These are phyloP conservation scores for Vigna radiata DNA, from an alignment of 306 rosid species.

Conservation along the genomic window DNA sequence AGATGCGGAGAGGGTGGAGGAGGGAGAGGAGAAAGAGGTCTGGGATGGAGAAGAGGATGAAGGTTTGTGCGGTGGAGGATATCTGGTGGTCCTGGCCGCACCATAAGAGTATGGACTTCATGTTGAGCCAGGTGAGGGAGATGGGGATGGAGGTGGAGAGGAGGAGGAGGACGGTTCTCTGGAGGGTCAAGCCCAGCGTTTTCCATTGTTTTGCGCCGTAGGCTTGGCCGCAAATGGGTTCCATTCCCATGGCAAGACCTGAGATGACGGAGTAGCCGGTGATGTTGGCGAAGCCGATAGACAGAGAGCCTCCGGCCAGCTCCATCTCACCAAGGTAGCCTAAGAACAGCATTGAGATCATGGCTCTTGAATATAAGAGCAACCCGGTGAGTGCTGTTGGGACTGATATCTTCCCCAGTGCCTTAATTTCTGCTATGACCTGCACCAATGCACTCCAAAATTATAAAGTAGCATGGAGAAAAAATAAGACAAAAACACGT, in stretches of 20 bases:
- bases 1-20: slow-evolving; percentile 88
- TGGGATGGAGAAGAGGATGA: slow-evolving; percentile 79
- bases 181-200: slow-evolving; percentile 80
- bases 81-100: slow-evolving; percentile 84
- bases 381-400: slow-evolving; percentile 85
- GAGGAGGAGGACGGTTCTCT: slow-evolving; percentile 81
- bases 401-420: slow-evolving; percentile 81
- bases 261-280: slow-evolving; percentile 97
- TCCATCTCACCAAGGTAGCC: slow-evolving; percentile 91
- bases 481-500: not conserved
- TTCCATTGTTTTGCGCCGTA: slow-evolving; percentile 86
- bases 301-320: slow-evolving; percentile 93
- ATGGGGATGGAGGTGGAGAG: slow-evolving; percentile 83
- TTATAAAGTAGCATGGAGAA: too few species aligned
- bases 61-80: slow-evolving; percentile 79
- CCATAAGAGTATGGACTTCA: slow-evolving; percentile 71
- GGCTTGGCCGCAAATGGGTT: slow-evolving; percentile 96
- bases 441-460: slow-evolving; percentile 25
- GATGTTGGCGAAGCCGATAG: slow-evolving; percentile 95
- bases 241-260: slow-evolving; percentile 99
- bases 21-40: slow-evolving; percentile 89
- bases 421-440: slow-evolving; percentile 83
- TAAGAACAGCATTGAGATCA: slow-evolving; percentile 97
- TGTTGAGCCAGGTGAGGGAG: slow-evolving; percentile 81
- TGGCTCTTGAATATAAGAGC: slow-evolving; percentile 77